Evolutionary conservation across 305 asterid genomes (phyloP).

Genomic region (Solanum hybrid): DNA sequence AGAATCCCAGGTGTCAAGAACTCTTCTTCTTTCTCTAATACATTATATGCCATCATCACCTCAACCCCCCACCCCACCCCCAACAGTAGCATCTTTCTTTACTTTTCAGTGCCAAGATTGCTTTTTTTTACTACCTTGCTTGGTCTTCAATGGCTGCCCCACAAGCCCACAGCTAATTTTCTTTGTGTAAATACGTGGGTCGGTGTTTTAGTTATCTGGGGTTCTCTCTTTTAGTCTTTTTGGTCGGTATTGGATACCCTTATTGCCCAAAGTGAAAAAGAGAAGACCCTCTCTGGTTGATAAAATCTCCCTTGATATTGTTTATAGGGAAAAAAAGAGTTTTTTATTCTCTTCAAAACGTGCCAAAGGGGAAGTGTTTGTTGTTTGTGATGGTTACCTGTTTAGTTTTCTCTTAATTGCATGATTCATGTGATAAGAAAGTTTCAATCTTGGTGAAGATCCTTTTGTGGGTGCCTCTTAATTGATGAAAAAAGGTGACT

Average conservation of each 20-base stretch:
- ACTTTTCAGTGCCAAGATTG: conserved; percentile 40
- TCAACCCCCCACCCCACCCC: not conserved
- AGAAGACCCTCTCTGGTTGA: not conserved
- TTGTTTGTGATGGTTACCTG: not conserved
- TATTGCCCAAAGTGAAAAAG: not conserved
- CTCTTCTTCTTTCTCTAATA: not conserved
- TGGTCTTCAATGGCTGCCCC: conserved; percentile 79
- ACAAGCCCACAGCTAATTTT: conserved; percentile 22
- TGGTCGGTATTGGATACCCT: conserved; percentile 45
- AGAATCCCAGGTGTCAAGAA: conserved; percentile 8
- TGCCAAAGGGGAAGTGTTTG: conserved; percentile 1
- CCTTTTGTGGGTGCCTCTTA: not conserved
- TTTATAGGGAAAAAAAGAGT: not conserved
- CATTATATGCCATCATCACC: conserved; percentile 14
- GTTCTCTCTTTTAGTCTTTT: conserved; percentile 26
- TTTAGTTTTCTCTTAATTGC: not conserved
- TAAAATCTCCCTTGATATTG: not conserved
- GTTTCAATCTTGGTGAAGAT: conserved; percentile 2
- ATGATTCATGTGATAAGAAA: not conserved
- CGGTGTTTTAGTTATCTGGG: conserved; percentile 35
- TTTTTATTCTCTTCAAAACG: not conserved
- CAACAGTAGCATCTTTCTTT: conserved; percentile 11
- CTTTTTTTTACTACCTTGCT: conserved; percentile 9
- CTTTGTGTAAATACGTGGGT: conserved; percentile 45
- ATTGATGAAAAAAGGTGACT: not conserved